These are phyloP conservation scores for Colletotrichum melonis DNA, from an alignment of 2,329 filamentous ascomycete genomes.

Conservation along the genomic window DNA sequence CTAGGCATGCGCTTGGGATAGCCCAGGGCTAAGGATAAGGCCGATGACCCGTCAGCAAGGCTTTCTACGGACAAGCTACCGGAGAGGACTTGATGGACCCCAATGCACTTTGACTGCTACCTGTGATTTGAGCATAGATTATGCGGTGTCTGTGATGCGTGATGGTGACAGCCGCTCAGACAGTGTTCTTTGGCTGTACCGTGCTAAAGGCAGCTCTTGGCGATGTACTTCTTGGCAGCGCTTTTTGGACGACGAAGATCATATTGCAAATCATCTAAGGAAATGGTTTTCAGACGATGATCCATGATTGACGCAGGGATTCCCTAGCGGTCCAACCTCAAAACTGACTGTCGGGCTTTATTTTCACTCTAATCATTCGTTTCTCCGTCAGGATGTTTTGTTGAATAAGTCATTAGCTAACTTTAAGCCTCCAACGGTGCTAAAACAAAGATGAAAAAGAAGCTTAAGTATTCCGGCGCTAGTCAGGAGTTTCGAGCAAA, in stretches of 20 bases:
- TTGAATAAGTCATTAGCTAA: background rate
- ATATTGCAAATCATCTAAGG: background rate
- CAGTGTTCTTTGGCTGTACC: background rate
- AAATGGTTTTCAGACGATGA: slow-evolving; percentile 7
- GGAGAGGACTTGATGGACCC: background rate
- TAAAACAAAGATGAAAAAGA: slow-evolving; percentile 11
- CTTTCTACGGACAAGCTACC: too few species aligned
- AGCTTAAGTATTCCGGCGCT: background rate
- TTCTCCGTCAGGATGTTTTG: background rate
- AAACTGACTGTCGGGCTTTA: background rate
- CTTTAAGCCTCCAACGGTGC: slow-evolving; percentile 8
- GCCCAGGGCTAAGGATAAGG: background rate
- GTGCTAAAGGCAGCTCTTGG: slow-evolving; percentile 6
- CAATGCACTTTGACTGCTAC: background rate
- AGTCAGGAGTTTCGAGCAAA: slow-evolving; percentile 8
- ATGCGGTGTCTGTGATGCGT: background rate
- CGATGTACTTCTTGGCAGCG: slow-evolving; percentile 5
- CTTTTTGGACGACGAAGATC: slow-evolving; percentile 12
- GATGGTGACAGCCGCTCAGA: background rate
- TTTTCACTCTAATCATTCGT: background rate
- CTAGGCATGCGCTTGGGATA: background rate
- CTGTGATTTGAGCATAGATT: background rate
- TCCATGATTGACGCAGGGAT: background rate
- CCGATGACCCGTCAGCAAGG: background rate
- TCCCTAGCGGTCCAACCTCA: background rate